These are phyloP conservation scores for Zelopaecilomyces penicillatus DNA, from an alignment of 2,329 filamentous ascomycete species.

Conservation along the genomic window DNA sequence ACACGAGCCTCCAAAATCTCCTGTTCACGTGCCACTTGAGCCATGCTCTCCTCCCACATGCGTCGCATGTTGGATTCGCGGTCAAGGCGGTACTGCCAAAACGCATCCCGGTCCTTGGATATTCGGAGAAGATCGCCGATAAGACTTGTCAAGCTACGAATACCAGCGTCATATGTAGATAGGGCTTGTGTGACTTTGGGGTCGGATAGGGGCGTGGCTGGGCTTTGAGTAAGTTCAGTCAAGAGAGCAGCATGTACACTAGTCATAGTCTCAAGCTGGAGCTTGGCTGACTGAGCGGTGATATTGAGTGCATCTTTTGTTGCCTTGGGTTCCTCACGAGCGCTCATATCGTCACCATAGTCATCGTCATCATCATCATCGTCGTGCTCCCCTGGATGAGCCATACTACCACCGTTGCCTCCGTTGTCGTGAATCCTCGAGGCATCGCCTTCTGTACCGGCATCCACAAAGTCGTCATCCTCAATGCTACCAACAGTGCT, in stretches of 20 bases:
- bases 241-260: constrained; percentile 79
- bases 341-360: constrained; percentile 65
- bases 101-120: constrained; percentile 85
- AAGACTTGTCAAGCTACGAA: constrained; percentile 76
- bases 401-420: constrained; percentile 12
- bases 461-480: constrained; percentile 45
- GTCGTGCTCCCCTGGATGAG: constrained; percentile 29
- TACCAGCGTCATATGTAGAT: constrained; percentile 78
- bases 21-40: constrained; percentile 88
- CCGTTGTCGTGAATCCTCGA: constrained; percentile 29
- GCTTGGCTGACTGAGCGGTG: constrained; percentile 85
- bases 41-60: constrained; percentile 99
- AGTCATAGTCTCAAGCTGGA: constrained; percentile 85
- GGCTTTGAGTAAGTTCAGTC: constrained; percentile 56
- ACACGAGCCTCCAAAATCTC: constrained; percentile 83
- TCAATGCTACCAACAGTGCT: constrained; percentile 43
- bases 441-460: constrained; percentile 35
- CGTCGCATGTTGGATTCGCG: constrained; percentile 84
- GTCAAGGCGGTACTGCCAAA: constrained; percentile 93
- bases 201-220: constrained; percentile 66
- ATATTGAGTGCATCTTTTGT: constrained; percentile 95
- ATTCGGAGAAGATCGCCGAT: constrained; percentile 85
- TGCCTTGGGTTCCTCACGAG: constrained; percentile 61
- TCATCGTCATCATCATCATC: constrained; percentile 67
- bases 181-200: constrained; percentile 68